Evolutionary conservation across 2,329 filamentous ascomycete genomes (phyloP), one percentile per base, ranked within the genome.

Genomic region (Dichotomopilus funicola): DNA sequence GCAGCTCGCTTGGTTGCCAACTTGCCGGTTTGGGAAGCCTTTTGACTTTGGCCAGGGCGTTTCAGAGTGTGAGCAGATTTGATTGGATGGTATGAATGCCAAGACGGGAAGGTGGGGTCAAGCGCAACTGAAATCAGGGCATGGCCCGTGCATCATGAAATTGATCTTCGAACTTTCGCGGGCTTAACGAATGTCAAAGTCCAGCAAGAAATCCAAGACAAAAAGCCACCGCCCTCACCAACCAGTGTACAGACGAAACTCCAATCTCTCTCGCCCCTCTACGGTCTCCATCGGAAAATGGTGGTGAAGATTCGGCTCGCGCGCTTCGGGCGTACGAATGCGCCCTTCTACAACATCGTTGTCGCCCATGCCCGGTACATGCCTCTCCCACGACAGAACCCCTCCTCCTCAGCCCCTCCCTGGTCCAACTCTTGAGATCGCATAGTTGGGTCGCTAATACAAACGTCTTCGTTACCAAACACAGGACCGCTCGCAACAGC

Each of bases 321-420:
- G 65, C 91, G 94, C 71, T 96, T 97, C 71, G 91, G 91, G 69
- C 89, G 87, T 71, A 84, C 82, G 62, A 91, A 95, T 70, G 71
- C 82, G n/a, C 92, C 94, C 2, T 87, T 96, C 66, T 99, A 96
- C 80, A 99, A 99, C 76, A 96, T 99, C 61, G 90, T 97, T 63
- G 89, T 99, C 62, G 83, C 91, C 12, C 92, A 97, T 68, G 91
- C 91, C 47, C 86, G 91, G 89, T 95, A 81, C 19, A 27, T 62
- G 78, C 61, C 40, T 40, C 53, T 41, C 33, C 34, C 41, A 42
- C 38, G 37, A 41, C 45, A n/a, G 46, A 37, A 8, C 7, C 41
- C 12, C 38, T 38, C 38, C 46, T 42, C 33, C 19, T 37, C 33
- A 34, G 53, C 55, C 50, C 53, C 27, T 38, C 37, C 37, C 37